These are phyloP conservation scores for Pyrenopolyporus hunteri DNA, from an alignment of 495 filamentous ascomycete species.

Conservation along the genomic window DNA sequence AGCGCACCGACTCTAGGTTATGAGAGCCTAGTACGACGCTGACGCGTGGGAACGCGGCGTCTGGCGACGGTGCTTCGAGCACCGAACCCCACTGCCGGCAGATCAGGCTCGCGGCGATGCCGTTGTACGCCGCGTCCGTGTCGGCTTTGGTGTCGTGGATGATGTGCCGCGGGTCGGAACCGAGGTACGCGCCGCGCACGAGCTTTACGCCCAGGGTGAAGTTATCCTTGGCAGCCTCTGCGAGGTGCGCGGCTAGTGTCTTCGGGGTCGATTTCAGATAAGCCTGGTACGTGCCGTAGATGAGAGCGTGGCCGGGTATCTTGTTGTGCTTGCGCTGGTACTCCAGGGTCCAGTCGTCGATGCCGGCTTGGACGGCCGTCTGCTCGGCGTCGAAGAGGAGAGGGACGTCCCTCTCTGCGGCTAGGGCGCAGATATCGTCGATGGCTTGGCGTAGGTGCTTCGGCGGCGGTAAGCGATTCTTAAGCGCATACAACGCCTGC, in stretches of 20 bases:
- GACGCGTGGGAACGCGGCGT: slow-evolving; percentile 62
- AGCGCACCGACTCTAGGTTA: slow-evolving; percentile 80
- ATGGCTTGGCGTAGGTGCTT: slow-evolving; percentile 71
- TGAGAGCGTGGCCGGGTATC: slow-evolving; percentile 50
- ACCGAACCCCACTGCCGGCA: slow-evolving; percentile 56
- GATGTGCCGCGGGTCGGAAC: slow-evolving; percentile 75
- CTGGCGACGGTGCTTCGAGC: slow-evolving; percentile 45
- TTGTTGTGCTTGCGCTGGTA: slow-evolving; percentile 83
- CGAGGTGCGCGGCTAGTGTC: slow-evolving; percentile 70
- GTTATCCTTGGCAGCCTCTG: slow-evolving; percentile 65
- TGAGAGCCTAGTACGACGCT: slow-evolving; percentile 87
- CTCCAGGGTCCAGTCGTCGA: slow-evolving; percentile 81
- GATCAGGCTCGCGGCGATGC: slow-evolving; percentile 47
- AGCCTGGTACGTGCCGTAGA: slow-evolving; percentile 79
- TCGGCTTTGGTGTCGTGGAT: slow-evolving; percentile 82
- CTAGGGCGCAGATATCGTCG: slow-evolving; percentile 75
- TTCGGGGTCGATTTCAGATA: slow-evolving; percentile 77
- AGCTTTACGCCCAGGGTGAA: slow-evolving; percentile 90
- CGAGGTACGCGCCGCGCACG: slow-evolving; percentile 89
- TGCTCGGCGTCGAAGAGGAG: slow-evolving; percentile 94
- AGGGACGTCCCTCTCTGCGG: slow-evolving; percentile 69
- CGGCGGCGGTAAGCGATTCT: slow-evolving; percentile 62
- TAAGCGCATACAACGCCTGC: slow-evolving; percentile 71
- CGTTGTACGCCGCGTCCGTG: slow-evolving; percentile 61
- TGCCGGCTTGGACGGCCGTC: slow-evolving; percentile 76